phyloP scores from a whole-genome alignment of 768 basidiomycete genomes.

The Termitomyces sp. region DNA sequence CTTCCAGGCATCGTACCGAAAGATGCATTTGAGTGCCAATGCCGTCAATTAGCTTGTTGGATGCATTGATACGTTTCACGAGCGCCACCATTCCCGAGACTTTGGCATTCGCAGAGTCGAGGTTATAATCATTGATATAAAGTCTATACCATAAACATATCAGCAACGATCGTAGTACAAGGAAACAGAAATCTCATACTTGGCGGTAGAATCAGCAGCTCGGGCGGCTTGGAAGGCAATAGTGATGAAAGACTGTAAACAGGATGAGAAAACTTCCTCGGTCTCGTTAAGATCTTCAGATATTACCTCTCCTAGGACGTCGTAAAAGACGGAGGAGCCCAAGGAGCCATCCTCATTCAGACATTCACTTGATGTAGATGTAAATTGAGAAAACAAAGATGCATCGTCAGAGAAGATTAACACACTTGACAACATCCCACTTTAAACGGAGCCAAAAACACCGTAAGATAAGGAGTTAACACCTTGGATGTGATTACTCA shows the following conservation, averaged over 20 bases:
- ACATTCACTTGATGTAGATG: constrained; percentile 30
- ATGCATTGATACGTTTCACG: constrained; percentile 32
- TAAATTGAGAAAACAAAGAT: neutral
- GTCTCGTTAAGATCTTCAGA: neutral
- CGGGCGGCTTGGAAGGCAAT: constrained; percentile 49
- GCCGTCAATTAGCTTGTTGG: constrained; percentile 38
- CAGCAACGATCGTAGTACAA: neutral
- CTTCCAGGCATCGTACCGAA: constrained; percentile 9
- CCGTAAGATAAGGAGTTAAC: neutral
- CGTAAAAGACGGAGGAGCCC: neutral
- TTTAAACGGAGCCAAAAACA: constrained; percentile 6
- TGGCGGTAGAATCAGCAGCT: constrained; percentile 41
- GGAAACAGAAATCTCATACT: constrained; percentile 20
- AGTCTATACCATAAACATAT: constrained; percentile 13
- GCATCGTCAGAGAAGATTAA: neutral
- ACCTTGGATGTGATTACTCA: neutral
- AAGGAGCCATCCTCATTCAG: constrained; percentile 26
- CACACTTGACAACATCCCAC: constrained; percentile 42
- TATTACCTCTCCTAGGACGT: neutral
- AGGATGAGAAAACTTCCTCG: neutral
- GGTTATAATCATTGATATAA: constrained; percentile 41
- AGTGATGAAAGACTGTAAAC: constrained; percentile 34
- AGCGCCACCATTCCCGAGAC: constrained; percentile 33
- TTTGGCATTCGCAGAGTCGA: constrained; percentile 47
- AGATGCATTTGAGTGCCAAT: constrained; percentile 49